These are phyloP conservation scores for Isatis lusitanica DNA, from an alignment of 441 rosid species.

Conservation along the genomic window DNA sequence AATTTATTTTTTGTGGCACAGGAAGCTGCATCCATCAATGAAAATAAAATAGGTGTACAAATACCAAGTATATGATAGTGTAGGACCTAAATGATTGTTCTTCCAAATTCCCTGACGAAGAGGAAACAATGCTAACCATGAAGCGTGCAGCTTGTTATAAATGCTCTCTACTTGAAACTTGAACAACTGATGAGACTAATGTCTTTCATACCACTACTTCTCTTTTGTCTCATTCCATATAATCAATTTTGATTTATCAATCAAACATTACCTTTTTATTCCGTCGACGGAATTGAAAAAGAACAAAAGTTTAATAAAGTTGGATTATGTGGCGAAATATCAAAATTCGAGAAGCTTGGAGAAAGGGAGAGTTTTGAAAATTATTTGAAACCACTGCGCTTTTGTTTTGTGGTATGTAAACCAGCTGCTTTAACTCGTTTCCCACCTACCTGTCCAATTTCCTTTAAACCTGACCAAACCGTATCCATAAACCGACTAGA, in stretches of 20 bases:
- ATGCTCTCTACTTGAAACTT: constrained; percentile 31
- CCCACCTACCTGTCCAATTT: neutral
- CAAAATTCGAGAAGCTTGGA: constrained; percentile 21
- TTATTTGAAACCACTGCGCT: neutral
- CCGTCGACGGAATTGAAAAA: neutral
- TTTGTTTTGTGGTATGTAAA: neutral
- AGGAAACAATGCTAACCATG: constrained; percentile 39
- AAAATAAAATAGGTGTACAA: constrained; percentile 22
- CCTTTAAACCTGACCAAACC: neutral
- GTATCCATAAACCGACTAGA: neutral
- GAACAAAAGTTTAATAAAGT: neutral
- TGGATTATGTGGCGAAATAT: constrained; percentile 5
- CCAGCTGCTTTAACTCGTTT: neutral
- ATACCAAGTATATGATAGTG: constrained; percentile 39
- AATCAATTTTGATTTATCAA: constrained; percentile 2
- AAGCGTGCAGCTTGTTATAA: constrained; percentile 33
- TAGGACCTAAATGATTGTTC: constrained; percentile 31
- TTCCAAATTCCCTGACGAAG: constrained; percentile 29
- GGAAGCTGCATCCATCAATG: constrained; percentile 2
- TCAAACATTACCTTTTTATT: constrained; percentile 14
- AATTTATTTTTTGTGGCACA: constrained; percentile 16
- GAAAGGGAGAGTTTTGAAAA: neutral
- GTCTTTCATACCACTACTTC: constrained; percentile 23
- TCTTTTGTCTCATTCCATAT: constrained; percentile 35
- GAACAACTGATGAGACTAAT: constrained; percentile 20